Evolutionary conservation across 768 basidiomycete species (phyloP), one percentile per base, ranked within the genome.

Genomic region (Pleurotus eryngii): DNA sequence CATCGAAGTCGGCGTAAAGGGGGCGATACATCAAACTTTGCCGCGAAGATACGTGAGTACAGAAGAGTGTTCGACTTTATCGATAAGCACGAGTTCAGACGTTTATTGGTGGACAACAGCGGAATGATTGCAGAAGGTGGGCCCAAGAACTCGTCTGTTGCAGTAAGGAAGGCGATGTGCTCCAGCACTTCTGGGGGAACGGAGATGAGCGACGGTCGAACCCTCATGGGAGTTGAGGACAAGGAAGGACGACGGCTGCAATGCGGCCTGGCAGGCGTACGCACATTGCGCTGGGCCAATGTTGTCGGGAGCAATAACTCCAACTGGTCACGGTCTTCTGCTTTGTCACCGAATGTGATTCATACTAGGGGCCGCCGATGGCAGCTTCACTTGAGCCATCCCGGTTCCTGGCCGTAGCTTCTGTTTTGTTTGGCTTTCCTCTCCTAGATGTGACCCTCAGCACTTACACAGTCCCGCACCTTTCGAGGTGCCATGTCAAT

Each of bases 121-220:
- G 85, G 73, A n/a, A 79, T 54, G 27, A 92, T 71, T 35, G 74
- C 74, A 1, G 80, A 73, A 14, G 87, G 88, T 6, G 89, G 87
- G 15, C 89, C 87, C 42, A 84, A 72, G 49, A 79, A 71, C 27
- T 56, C 61, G 4, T 78, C 65, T 3, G 83, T 83, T 6, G 80
- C 83, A 40, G 82, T 71, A 62, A 83, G 84, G 66, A 80, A 85
- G 1, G 89, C 89, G 63, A 95, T 85, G 50, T 85, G 84, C 66
- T 93, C 87, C 46, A 95, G 77, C 39, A 94, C 78, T 70, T 94
- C 92, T 59, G 81, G 81, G 12, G 92, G 92, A 45, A 94, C 71
- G 5, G 72, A 70, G 55, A 76, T 72, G 56, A 90, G 69, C 8
- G 67, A 70, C 18, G 64, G 38, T 43, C 60, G 53, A 27, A 62